phyloP scores from a whole-genome alignment of 1,284 basidiomycete genomes.

The Apiotrichum sp. region DNA sequence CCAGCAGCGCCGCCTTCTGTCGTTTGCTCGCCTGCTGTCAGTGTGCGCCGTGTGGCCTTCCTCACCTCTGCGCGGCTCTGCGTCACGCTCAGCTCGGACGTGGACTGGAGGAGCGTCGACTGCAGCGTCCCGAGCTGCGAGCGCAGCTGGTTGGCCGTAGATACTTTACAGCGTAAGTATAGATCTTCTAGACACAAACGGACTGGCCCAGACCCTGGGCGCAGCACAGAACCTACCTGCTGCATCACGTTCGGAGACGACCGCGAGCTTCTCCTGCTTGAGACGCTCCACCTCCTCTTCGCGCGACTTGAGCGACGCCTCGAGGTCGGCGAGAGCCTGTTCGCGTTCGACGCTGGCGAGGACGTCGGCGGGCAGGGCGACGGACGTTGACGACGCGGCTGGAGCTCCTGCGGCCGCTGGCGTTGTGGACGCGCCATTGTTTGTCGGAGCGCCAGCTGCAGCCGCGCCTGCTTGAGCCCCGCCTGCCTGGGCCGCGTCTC shows the following conservation, averaged over 20 bases:
- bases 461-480: neutral
- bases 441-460: no score
- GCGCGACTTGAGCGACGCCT: slow-evolving; percentile 28
- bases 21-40: slow-evolving; percentile 30
- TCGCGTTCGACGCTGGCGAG: slow-evolving; percentile 43
- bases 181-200: no score
- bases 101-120: slow-evolving; percentile 26
- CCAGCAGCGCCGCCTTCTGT: slow-evolving; percentile 41
- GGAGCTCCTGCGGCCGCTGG: neutral
- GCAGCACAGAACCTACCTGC: slow-evolving; percentile 23
- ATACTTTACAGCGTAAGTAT: slow-evolving; percentile 26
- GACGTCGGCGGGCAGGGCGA: slow-evolving; percentile 22
- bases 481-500: neutral
- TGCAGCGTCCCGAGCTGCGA: slow-evolving; percentile 37
- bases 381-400: neutral
- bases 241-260: slow-evolving; percentile 28
- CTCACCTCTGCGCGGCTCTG: slow-evolving; percentile 35
- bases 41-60: neutral
- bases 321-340: slow-evolving; percentile 39
- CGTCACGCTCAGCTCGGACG: slow-evolving; percentile 31
- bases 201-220: neutral
- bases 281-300: slow-evolving; percentile 30
- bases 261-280: slow-evolving; percentile 26
- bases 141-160: slow-evolving; percentile 33
- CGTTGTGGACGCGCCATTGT: no score